Conservation (phyloP, 805 yeast genomes). For the Candida xyloterini region DNA sequence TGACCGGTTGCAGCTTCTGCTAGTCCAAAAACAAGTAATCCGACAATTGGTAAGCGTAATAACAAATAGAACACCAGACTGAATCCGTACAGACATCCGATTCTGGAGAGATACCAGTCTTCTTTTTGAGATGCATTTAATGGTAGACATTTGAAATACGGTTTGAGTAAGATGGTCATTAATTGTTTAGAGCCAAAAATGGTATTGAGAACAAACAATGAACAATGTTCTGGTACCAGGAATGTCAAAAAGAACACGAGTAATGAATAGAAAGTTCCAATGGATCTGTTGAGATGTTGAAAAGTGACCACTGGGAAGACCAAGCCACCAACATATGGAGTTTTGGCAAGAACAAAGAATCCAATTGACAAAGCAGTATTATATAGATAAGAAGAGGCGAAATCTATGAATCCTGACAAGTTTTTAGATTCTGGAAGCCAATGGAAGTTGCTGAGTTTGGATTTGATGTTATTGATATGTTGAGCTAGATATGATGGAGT, state of each 20-base stretch:
- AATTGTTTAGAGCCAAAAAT: constrained; percentile 47
- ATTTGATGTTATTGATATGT: constrained; percentile 1
- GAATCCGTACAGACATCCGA: constrained; percentile 55
- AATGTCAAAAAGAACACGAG: constrained; percentile 36
- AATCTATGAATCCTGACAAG: constrained; percentile 17
- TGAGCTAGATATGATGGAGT: constrained; percentile 4
- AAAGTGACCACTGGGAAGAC: constrained; percentile 43
- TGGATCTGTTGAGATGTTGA: constrained; percentile 39
- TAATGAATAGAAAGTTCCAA: constrained; percentile 46
- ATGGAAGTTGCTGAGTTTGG: background rate
- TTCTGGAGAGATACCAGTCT: constrained; percentile 51
- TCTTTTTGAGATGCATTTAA: constrained; percentile 40
- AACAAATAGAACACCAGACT: constrained; percentile 46
- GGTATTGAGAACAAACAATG: constrained; percentile 38
- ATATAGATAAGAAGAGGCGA: constrained; percentile 27
- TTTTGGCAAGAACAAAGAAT: constrained; percentile 33
- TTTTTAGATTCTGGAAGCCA: constrained; percentile 8
- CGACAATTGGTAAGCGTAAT: constrained; percentile 43
- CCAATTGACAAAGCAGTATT: constrained; percentile 30
- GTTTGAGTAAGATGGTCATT: constrained; percentile 44
- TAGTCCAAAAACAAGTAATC: constrained; percentile 47
- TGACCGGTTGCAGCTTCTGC: constrained; percentile 55
- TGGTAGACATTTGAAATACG: constrained; percentile 48
- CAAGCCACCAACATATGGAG: constrained; percentile 43
- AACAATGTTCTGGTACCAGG: constrained; percentile 35